Percentiles rank a stretch among this genome's conserved stretches.
Conservation (phyloP, 805 yeast genomes). For the Candida nonsorbophila region DNA sequence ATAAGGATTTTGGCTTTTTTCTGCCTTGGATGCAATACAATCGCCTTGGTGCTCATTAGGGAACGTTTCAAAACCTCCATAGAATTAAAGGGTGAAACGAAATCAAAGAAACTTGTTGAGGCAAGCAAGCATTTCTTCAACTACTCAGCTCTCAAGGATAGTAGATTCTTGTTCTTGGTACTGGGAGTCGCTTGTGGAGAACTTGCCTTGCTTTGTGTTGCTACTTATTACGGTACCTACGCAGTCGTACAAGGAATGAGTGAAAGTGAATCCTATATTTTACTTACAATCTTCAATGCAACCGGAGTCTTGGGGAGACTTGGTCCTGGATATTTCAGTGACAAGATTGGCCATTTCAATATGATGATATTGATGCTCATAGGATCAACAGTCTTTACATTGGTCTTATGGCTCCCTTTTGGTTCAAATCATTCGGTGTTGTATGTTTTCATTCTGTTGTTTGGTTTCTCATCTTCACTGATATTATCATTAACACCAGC, state of each 20-base stretch:
- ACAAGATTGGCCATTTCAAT: conserved; percentile 51
- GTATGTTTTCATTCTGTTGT: conserved; percentile 47
- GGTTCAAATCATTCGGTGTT: conserved; percentile 41
- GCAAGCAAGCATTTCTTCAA: conserved; percentile 22
- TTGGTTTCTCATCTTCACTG: conserved; percentile 59
- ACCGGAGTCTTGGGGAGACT: conserved; percentile 48
- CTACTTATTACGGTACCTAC: conserved; percentile 55
- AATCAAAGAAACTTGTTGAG: conserved; percentile 5
- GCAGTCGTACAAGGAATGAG: conserved; percentile 46
- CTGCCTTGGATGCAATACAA: conserved; percentile 19
- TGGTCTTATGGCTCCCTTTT: conserved; percentile 65
- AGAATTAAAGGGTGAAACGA: conserved; percentile 4
- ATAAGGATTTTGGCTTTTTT: conserved; percentile 41
- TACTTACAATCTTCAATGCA: conserved; percentile 43
- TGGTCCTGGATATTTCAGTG: conserved; percentile 52
- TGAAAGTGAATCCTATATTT: conserved; percentile 36
- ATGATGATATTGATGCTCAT: conserved; percentile 46
- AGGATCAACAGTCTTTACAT: conserved; percentile 41
- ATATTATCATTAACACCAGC: conserved; percentile 63
- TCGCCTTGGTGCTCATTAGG: conserved; percentile 20
- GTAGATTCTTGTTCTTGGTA: conserved; percentile 27
- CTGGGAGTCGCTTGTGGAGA: conserved; percentile 42
- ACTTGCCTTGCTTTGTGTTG: conserved; percentile 44
- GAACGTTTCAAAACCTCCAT: conserved; percentile 19
- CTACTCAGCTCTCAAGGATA: conserved; percentile 32